A percentile compares a stretch with the other conserved stretches of the same genome.
Conservation (phyloP, 2,329 filamentous ascomycete species). For the Colletotrichum camelliae region DNA sequence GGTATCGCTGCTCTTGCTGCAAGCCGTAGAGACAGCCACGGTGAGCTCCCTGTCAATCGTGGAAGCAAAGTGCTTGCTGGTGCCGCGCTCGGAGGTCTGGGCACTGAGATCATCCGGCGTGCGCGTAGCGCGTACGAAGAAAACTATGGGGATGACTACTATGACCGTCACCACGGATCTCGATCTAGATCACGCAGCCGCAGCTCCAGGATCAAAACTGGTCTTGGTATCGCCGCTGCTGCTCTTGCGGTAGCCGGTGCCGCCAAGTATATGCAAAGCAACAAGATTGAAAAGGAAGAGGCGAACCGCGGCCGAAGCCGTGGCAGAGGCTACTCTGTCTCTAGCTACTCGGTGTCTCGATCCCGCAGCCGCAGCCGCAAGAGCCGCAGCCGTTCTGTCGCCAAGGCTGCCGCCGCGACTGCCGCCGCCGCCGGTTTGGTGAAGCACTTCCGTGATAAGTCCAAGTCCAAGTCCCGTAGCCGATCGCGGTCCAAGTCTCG, state of each 20-base stretch:
- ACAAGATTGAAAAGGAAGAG: conserved; percentile 66
- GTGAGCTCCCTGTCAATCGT: conserved; percentile 55
- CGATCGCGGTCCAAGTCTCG: conserved; percentile 51
- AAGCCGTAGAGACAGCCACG: conserved; percentile 56
- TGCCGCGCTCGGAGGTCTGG: conserved; percentile 66
- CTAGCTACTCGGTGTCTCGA: conserved; percentile 43
- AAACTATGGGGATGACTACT: conserved; percentile 7
- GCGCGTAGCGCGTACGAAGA: conserved; percentile 64
- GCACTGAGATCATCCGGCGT: conserved; percentile 64
- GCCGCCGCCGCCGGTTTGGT: conserved; percentile 63
- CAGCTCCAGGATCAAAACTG: conserved; percentile 60
- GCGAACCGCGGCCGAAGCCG: conserved; percentile 60
- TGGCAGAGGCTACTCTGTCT: conserved; percentile 42
- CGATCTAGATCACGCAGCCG: conserved; percentile 34
- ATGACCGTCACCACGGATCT: conserved; percentile 46
- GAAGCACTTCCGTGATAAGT: conserved; percentile 58
- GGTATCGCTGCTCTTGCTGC: conserved; percentile 65
- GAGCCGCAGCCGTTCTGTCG: conserved; percentile 53
- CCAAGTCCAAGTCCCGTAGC: conserved; percentile 31
- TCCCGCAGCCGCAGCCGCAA: conserved; percentile 41
- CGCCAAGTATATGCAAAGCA: conserved; percentile 67
- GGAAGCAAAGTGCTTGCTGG: conserved; percentile 66
- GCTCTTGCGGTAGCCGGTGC: conserved; percentile 70
- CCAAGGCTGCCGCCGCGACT: conserved; percentile 64
- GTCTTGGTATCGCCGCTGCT: conserved; percentile 66